Evolutionary conservation across 352 stramenopile species (phyloP).

Genomic region (Halophytophthora batemanensis): DNA sequence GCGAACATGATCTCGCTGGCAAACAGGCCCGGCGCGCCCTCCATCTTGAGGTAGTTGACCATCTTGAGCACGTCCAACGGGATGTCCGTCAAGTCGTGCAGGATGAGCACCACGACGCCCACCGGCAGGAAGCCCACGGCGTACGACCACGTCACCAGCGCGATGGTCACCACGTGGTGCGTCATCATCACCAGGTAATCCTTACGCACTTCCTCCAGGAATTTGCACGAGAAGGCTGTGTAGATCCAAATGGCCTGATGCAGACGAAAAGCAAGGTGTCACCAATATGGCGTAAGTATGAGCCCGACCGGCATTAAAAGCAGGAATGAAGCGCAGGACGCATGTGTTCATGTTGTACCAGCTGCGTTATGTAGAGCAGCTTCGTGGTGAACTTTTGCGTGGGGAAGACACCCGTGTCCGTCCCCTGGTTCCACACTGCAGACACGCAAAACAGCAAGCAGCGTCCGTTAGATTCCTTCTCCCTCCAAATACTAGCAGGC

Average conservation of each 20-base stretch:
- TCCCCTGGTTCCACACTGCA: conserved; percentile 79
- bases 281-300: not conserved
- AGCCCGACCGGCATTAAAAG: not conserved
- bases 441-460: not conserved
- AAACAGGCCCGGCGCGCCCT: conserved; percentile 68
- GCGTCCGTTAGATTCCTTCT: conserved; percentile 1
- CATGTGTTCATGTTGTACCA: conserved; percentile 33
- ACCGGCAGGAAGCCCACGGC: conserved; percentile 77
- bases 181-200: conserved; percentile 91
- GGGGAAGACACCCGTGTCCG: conserved; percentile 64
- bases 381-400: conserved; percentile 81
- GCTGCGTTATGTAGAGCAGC: conserved; percentile 79
- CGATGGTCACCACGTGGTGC: conserved; percentile 86
- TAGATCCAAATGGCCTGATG: conserved; percentile 86
- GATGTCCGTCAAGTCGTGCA: conserved; percentile 89
- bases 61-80: conserved; percentile 89
- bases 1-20: conserved; percentile 75
- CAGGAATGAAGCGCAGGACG: not conserved
- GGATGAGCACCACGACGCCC: conserved; percentile 76
- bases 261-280: not conserved
- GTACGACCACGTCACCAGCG: conserved; percentile 84
- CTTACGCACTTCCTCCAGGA: conserved; percentile 85
- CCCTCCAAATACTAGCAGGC: not conserved
- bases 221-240: conserved; percentile 88
- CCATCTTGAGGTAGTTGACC: conserved; percentile 88